A percentile compares a stretch with the other conserved stretches of the same genome.
Conservation (phyloP, 2,329 filamentous ascomycete genomes). For the Epicoccum nigrum region DNA sequence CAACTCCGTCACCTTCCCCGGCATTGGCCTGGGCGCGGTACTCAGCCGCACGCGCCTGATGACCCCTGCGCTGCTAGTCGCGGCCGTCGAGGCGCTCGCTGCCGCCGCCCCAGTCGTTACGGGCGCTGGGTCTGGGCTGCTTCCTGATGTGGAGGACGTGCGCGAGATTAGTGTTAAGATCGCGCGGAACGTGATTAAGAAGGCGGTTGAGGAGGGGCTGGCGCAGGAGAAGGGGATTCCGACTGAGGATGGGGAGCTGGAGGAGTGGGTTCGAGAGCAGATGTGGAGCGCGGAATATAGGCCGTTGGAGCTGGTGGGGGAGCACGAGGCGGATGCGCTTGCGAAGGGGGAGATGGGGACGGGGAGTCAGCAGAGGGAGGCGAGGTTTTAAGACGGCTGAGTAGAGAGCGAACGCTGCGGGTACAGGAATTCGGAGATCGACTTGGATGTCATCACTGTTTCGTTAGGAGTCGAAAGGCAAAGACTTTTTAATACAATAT, state of each 20-base stretch:
- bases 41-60: conserved; percentile 71
- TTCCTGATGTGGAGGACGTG: conserved; percentile 78
- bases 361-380: conserved; percentile 32
- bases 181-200: conserved; percentile 74
- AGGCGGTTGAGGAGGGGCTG: conserved; percentile 72
- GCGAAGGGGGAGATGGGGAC: conserved; percentile 65
- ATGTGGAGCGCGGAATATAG: conserved; percentile 80
- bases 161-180: conserved; percentile 78
- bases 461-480: too few relatives aligned
- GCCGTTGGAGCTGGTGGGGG: conserved; percentile 63
- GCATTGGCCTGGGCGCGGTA: conserved; percentile 80
- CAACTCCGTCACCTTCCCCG: conserved; percentile 84
- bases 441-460: too few relatives aligned
- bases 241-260: conserved; percentile 59
- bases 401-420: neutral
- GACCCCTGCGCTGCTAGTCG: conserved; percentile 80
- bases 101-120: conserved; percentile 72
- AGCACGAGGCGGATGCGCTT: conserved; percentile 59
- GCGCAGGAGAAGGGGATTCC: conserved; percentile 72
- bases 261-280: conserved; percentile 76
- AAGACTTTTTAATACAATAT: too few relatives aligned
- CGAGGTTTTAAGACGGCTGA: conserved; percentile 12
- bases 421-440: too few relatives aligned
- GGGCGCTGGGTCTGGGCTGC: conserved; percentile 66
- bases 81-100: conserved; percentile 76